Evolutionary conservation across 106 monocot genomes (phyloP), one percentile per base, ranked within the genome.

Genomic region (Vanilla planifolia): DNA sequence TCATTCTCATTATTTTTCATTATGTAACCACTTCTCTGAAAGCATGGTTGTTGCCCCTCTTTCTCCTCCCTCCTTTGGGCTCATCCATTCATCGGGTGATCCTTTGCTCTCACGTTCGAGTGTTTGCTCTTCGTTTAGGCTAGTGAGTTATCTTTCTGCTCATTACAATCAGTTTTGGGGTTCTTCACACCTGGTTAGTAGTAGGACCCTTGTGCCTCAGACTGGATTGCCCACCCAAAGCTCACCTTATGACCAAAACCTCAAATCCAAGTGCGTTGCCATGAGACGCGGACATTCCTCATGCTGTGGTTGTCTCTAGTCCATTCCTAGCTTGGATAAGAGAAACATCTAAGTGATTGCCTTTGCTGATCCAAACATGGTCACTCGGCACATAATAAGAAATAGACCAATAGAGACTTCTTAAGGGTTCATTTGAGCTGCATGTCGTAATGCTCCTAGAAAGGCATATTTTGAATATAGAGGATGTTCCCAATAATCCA

Each of bases 91-190:
- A 6, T 60, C 60, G 43, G 69, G 69, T 69, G 69, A 60, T 60
- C 69, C 55, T 64, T 64, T 64, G 63, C 71, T 72, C 71, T 72
- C 64, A 72, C n/a, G 33, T 64, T 72, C 55, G 71, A 72, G 71
- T 72, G 64, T 72, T 72, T 64, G 55, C 53, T 52, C 71, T 10
- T 72, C 45, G 30, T 72, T 72, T 72, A 63, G 64, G 64, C 55
- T 43, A 29, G 63, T 64, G 33, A 64, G 62, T 62, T n/a, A n/a
- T n/a, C n/a, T n/a, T n/a, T n/a, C n/a, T 46, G 46, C 46, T 63
- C 46, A 63, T 45, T 47, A 25, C 10, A 28, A 34, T 58, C 57
- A 58, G 39, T 40, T 60, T 40, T 30, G 47, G 32, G 46, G n/a
- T 45, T 63, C 32, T 63, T 63, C 29, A 11, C 63, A 63, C 46